Conservation (phyloP, 306 rosid species). For the Mucuna pruriens region DNA sequence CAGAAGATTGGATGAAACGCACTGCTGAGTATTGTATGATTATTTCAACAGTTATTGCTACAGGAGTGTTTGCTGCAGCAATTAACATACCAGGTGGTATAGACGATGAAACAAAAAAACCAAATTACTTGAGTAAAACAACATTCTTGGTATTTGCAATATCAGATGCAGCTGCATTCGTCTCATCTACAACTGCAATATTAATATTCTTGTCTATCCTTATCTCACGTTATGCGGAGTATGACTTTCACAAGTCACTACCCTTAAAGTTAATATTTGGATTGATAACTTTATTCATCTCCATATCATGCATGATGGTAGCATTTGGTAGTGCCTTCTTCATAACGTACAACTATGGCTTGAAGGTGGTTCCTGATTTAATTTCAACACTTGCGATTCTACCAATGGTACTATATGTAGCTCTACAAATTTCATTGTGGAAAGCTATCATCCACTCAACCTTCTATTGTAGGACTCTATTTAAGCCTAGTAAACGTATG, state of each 20-base stretch:
- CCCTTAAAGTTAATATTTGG: conserved; percentile 60
- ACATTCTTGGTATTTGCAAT: conserved; percentile 36
- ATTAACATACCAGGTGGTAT: conserved; percentile 46
- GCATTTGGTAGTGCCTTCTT: conserved; percentile 52
- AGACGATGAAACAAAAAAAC: neutral
- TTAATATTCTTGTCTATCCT: conserved; percentile 55
- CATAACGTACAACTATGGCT: conserved; percentile 30
- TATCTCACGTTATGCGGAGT: conserved; percentile 48
- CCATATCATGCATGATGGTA: conserved; percentile 51
- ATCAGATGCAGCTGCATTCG: conserved; percentile 51
- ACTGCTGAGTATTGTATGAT: conserved; percentile 48
- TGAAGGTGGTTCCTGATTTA: conserved; percentile 35
- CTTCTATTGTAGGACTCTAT: conserved; percentile 13
- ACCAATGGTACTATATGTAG: conserved; percentile 34
- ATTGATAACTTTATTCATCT: conserved; percentile 41
- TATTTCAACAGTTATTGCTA: conserved; percentile 46
- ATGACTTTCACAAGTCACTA: conserved; percentile 49
- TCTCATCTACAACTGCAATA: conserved; percentile 51
- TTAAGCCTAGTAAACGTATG: conserved; percentile 17
- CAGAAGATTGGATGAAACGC: conserved; percentile 52
- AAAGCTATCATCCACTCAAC: conserved; percentile 45
- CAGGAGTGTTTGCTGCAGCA: conserved; percentile 46
- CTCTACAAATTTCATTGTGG: conserved; percentile 29
- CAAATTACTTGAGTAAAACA: conserved; percentile 12
- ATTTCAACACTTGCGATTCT: conserved; percentile 15